Evolutionary conservation across 345 rosid species (phyloP), one percentile per base, ranked within the genome.

Genomic region (Durio zibethinus): DNA sequence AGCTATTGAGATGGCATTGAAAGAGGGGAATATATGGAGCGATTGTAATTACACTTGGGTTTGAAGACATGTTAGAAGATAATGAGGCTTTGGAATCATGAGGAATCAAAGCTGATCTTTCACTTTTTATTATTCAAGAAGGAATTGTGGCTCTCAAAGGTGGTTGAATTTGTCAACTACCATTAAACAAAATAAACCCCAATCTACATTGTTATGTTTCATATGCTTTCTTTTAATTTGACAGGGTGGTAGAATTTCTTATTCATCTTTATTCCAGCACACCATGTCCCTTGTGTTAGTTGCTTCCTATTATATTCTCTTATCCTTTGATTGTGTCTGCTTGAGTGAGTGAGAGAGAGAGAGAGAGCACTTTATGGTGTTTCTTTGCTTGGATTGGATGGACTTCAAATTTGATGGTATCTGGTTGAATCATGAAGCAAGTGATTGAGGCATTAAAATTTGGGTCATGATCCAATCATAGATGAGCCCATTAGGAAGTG

Each of bases 101-200:
- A 67, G 57, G 74, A 77, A 66, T 60, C 67, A 63, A 71, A 72
- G 53, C 35, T 38, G 45, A 69, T 71, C n/a, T 61, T 43, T 45
- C 72, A 23, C 54, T 43, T 68, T 66, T n/a, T 50, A 38, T 65
- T 73, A 38, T 45, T 73, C 62, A 38, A 77, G 53, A 48, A 4
- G 45, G 59, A 65, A 25, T 8, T 64, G 65, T 43, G 78, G 53
- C 53, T 57, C 54, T 65, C 61, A 36, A 36, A 78, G 82, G 80
- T 82, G 68, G 85, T 67, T 80, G 83, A 67, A 43, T 59, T 35
- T 1, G 64, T 78, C 81, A 74, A 65, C 81, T 45, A 65, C 69
- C 76, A 70, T 67, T 76, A 67, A 76, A 50, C 48, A 61, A 48
- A 47, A 57, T 0, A 15, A 69, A 27, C 56, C 23, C 57, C 18